A percentile compares a stretch with the other conserved stretches of the same genome.
Evolutionary conservation across 768 basidiomycete species (phyloP).

Genomic region (Mycena maculata): DNA sequence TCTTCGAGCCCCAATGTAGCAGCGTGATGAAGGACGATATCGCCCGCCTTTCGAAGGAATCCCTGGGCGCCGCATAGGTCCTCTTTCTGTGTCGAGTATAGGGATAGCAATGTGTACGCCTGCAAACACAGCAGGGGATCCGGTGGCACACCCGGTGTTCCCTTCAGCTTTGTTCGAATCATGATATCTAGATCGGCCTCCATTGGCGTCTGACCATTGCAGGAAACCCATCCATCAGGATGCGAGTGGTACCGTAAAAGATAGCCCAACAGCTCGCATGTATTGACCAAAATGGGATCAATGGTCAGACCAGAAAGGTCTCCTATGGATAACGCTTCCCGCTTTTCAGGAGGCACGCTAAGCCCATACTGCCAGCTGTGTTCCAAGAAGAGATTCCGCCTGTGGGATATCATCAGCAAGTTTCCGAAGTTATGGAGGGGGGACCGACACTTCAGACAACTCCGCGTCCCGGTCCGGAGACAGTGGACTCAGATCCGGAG

Average conservation of each 20-base stretch:
- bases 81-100: slow-evolving; percentile 28
- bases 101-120: slow-evolving; percentile 8
- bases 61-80: slow-evolving; percentile 18
- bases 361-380: slow-evolving; percentile 32
- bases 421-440: background rate
- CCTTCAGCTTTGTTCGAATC: slow-evolving; percentile 16
- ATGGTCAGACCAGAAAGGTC: slow-evolving; percentile 12
- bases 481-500: background rate
- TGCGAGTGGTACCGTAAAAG: slow-evolving; percentile 12
- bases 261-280: slow-evolving; percentile 23
- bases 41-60: slow-evolving; percentile 16
- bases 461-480: background rate
- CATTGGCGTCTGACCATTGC: slow-evolving; percentile 8
- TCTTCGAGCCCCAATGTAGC: slow-evolving; percentile 18
- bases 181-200: slow-evolving; percentile 14
- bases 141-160: background rate
- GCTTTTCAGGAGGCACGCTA: slow-evolving; percentile 16
- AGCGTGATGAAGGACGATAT: slow-evolving; percentile 7
- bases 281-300: slow-evolving; percentile 15
- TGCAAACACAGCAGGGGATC: slow-evolving; percentile 26
- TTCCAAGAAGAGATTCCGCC: slow-evolving; percentile 19
- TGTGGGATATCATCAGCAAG: background rate
- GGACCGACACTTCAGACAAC: background rate
- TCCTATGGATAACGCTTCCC: slow-evolving; percentile 18
- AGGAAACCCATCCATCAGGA: slow-evolving; percentile 14